These are phyloP conservation scores for Serendipita sp. DNA, from an alignment of 1,284 basidiomycete species.

Conservation along the genomic window DNA sequence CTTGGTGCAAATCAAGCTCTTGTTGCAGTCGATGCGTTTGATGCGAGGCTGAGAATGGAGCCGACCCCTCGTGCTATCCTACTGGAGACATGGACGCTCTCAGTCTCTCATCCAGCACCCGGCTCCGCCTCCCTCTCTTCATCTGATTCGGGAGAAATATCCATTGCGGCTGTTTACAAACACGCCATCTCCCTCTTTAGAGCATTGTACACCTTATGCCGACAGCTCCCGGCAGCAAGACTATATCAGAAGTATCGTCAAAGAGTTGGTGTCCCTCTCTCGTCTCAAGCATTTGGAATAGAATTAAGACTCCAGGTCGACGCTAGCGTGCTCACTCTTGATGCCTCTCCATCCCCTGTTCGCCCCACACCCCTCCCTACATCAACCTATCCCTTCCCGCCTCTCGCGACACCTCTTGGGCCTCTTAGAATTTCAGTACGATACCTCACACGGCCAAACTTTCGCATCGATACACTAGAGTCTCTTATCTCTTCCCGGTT, in stretches of 20 bases:
- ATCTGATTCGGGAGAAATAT: constrained; percentile 31
- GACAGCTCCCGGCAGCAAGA: constrained; percentile 60
- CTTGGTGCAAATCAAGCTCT: constrained; percentile 52
- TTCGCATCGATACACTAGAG: constrained; percentile 59
- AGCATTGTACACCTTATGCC: constrained; percentile 53
- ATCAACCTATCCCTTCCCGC: constrained; percentile 40
- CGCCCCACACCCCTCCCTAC: constrained; percentile 30
- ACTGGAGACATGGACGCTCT: constrained; percentile 56
- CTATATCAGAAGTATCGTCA: constrained; percentile 46
- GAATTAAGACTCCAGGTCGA: constrained; percentile 13
- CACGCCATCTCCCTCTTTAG: constrained; percentile 66
- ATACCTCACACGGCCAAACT: constrained; percentile 51
- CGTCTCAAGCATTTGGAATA: constrained; percentile 7
- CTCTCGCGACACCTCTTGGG: constrained; percentile 54
- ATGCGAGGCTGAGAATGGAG: constrained; percentile 45
- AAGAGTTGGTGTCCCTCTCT: constrained; percentile 10
- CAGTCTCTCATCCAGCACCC: not conserved
- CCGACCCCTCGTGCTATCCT: constrained; percentile 52
- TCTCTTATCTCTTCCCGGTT: constrained; percentile 58
- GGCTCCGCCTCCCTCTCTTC: constrained; percentile 12
- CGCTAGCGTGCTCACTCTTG: constrained; percentile 11
- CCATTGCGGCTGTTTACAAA: constrained; percentile 67
- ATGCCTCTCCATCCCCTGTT: constrained; percentile 16
- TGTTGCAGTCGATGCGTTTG: constrained; percentile 29
- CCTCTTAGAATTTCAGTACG: constrained; percentile 42